Percentiles rank a stretch among this genome's conserved stretches.
Evolutionary conservation across 139 green algal genomes (phyloP).

Genomic region (Nannochloris sp.): DNA sequence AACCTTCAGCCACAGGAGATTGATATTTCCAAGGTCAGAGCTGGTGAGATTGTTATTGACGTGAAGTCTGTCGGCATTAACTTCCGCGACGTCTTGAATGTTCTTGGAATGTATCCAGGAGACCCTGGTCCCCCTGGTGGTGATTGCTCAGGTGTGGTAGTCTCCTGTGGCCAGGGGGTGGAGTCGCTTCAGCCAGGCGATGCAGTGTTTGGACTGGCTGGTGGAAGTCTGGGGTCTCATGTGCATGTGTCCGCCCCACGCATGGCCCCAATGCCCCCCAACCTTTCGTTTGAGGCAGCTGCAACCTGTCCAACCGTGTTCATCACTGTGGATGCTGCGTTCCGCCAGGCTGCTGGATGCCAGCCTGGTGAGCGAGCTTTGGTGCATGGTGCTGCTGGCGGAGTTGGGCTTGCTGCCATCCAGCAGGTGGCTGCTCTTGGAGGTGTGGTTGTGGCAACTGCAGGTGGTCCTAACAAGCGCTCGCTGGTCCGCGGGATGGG

Average conservation of each 20-base stretch:
- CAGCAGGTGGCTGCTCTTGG: constrained; percentile 42
- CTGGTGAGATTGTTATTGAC: background rate
- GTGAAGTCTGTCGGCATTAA: background rate
- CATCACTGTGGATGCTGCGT: constrained; percentile 59
- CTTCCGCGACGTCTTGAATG: constrained; percentile 55
- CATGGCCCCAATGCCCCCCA: constrained; percentile 53
- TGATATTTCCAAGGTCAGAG: background rate
- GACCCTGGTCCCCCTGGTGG: constrained; percentile 37
- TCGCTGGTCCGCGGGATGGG: constrained; percentile 45
- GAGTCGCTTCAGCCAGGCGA: constrained; percentile 12
- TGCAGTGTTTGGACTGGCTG: constrained; percentile 70
- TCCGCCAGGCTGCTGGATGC: constrained; percentile 36
- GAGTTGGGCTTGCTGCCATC: constrained; percentile 66
- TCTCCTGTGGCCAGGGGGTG: constrained; percentile 14
- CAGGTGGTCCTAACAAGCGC: constrained; percentile 61
- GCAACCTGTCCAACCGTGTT: constrained; percentile 72
- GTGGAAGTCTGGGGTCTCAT: constrained; percentile 58
- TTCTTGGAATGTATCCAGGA: constrained; percentile 57
- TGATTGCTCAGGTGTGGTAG: constrained; percentile 48
- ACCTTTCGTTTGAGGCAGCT: constrained; percentile 57
- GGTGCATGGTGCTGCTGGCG: constrained; percentile 67
- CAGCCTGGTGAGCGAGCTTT: constrained; percentile 41
- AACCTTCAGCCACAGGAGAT: constrained; percentile 36
- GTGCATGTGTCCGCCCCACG: constrained; percentile 42
- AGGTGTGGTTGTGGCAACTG: constrained; percentile 42